Conservation (phyloP, 257 asterid genomes). For the Przewalskia tangutica region DNA sequence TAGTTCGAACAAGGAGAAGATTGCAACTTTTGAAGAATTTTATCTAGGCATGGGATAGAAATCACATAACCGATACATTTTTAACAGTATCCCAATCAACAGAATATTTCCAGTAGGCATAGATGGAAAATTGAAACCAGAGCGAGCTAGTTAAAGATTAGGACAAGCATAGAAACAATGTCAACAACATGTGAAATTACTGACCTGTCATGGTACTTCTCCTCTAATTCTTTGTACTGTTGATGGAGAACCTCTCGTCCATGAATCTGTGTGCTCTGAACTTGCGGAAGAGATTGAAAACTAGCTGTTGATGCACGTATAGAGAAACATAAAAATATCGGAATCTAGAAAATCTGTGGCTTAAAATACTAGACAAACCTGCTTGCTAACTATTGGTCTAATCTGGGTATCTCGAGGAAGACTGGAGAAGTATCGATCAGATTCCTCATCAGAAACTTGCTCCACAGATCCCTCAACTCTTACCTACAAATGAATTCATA, state of each 20-base stretch:
- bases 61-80: not conserved
- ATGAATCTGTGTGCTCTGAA: conserved; percentile 51
- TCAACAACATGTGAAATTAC: conserved; percentile 13
- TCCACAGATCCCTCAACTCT: conserved; percentile 73
- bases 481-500: conserved; percentile 34
- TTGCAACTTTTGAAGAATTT: not conserved
- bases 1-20: not conserved
- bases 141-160: not conserved
- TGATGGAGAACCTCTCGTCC: conserved; percentile 58
- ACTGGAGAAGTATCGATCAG: conserved; percentile 66
- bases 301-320: not conserved
- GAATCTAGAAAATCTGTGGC: not conserved
- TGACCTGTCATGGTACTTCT: conserved; percentile 56
- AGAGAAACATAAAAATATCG: not conserved
- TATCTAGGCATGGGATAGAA: not conserved
- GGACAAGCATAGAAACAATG: not conserved
- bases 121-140: not conserved
- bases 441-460: conserved; percentile 68
- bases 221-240: conserved; percentile 46
- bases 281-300: conserved; percentile 3
- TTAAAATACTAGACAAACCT: conserved; percentile 29
- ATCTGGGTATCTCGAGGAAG: conserved; percentile 75
- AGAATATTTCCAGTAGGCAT: not conserved
- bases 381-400: conserved; percentile 76
- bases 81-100: not conserved